Evolutionary conservation across 2,329 filamentous ascomycete species (phyloP).

Genomic region (Neofusicoccum kwambonambiense): DNA sequence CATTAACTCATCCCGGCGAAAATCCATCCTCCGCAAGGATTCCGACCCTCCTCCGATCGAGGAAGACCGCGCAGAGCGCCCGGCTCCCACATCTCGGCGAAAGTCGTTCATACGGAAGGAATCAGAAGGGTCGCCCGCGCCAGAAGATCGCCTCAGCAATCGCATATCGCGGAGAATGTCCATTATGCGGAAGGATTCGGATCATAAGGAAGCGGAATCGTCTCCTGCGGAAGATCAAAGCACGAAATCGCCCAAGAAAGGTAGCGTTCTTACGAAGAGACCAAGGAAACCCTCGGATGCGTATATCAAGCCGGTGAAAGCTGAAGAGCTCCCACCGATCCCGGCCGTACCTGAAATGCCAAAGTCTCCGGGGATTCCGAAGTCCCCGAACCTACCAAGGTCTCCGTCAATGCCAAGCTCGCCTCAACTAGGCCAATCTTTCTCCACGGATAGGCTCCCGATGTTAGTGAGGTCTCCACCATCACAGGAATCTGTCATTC

Average conservation of each 20-base stretch:
- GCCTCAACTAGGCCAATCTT: constrained; percentile 37
- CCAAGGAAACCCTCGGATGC: constrained; percentile 29
- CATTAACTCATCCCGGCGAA: constrained; percentile 10
- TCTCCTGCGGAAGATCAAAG: background rate
- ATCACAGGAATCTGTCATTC: constrained; percentile 36
- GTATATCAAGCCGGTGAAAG: constrained; percentile 7
- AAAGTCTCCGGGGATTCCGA: background rate
- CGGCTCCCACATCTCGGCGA: background rate
- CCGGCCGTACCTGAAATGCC: background rate
- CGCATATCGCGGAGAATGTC: constrained; percentile 11
- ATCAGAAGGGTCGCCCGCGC: constrained; percentile 15
- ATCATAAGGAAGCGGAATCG: constrained; percentile 5
- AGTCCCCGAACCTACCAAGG: background rate
- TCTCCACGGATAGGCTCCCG: constrained; percentile 49
- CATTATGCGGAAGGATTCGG: constrained; percentile 8
- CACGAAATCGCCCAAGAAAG: constrained; percentile 20
- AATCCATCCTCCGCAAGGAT: constrained; percentile 18
- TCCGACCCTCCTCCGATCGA: constrained; percentile 7
- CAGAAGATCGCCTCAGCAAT: constrained; percentile 16
- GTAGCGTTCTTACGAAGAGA: constrained; percentile 33
- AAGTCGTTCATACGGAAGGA: constrained; percentile 19
- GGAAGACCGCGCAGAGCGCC: background rate
- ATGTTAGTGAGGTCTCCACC: constrained; percentile 34
- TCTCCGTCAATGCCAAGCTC: constrained; percentile 12
- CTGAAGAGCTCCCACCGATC: constrained; percentile 8